Percentiles rank a stretch among this genome's conserved stretches.
Evolutionary conservation across 768 basidiomycete genomes (phyloP).

Genomic region (Neoboletus brunneissimus): DNA sequence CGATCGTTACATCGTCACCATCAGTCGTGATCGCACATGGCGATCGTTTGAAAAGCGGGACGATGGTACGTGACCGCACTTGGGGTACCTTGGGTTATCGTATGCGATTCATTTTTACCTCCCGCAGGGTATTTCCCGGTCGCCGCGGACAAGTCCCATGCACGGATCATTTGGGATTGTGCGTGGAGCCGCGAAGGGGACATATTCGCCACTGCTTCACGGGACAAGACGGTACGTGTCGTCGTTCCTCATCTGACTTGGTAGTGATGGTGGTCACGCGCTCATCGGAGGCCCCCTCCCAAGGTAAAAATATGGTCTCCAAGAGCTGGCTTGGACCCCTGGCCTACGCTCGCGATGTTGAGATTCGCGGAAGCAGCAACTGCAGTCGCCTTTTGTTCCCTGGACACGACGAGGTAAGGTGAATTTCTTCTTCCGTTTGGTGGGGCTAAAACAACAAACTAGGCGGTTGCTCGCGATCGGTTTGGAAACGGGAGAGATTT

Average conservation of each 20-base stretch:
- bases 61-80: conserved; percentile 33
- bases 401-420: conserved; percentile 40
- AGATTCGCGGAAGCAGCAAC: conserved; percentile 78
- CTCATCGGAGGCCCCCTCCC: background rate
- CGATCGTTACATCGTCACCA: conserved; percentile 74
- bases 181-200: conserved; percentile 77
- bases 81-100: background rate
- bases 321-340: conserved; percentile 38
- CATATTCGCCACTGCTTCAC: conserved; percentile 88
- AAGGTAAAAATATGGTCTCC: conserved; percentile 85
- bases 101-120: background rate
- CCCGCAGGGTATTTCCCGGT: conserved; percentile 56
- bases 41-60: conserved; percentile 60
- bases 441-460: conserved; percentile 1
- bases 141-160: conserved; percentile 79
- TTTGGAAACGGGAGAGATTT: conserved; percentile 75
- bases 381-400: conserved; percentile 64
- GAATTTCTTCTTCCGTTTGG: conserved; percentile 9
- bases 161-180: conserved; percentile 95
- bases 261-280: background rate
- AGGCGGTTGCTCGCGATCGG: conserved; percentile 75
- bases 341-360: conserved; percentile 59
- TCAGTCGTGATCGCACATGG: conserved; percentile 93
- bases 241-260: background rate
- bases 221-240: conserved; percentile 82